These are phyloP conservation scores for Dothideomycetidae sp. DNA, from an alignment of 2,329 filamentous ascomycete genomes.

Conservation along the genomic window DNA sequence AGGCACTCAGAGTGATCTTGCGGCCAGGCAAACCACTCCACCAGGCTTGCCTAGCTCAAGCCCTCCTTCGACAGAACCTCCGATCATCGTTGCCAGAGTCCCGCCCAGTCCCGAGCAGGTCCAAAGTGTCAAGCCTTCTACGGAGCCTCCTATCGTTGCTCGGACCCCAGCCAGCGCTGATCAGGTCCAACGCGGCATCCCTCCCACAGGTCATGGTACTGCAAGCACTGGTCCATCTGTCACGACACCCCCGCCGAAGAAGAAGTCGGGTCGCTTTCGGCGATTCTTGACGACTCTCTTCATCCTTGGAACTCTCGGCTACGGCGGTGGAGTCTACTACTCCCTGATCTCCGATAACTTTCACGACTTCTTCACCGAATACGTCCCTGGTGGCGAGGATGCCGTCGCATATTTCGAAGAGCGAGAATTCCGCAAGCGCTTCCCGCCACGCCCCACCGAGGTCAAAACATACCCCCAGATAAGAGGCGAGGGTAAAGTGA, in stretches of 20 bases:
- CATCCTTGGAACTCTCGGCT: constrained; percentile 62
- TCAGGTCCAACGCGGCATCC: constrained; percentile 14
- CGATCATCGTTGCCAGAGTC: constrained; percentile 16
- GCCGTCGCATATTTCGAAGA: constrained; percentile 93
- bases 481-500: constrained; percentile 53
- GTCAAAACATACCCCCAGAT: constrained; percentile 32
- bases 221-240: constrained; percentile 26
- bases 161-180: constrained; percentile 15
- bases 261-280: constrained; percentile 57
- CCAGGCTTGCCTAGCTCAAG: constrained; percentile 11
- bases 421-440: constrained; percentile 77
- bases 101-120: constrained; percentile 13
- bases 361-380: constrained; percentile 98
- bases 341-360: constrained; percentile 92
- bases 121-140: constrained; percentile 13
- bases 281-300: constrained; percentile 65
- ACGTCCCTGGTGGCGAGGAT: constrained; percentile 86
- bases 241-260: constrained; percentile 33
- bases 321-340: constrained; percentile 81
- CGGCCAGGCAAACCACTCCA: constrained; percentile 18
- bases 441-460: constrained; percentile 41
- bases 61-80: constrained; percentile 10
- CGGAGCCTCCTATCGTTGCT: constrained; percentile 13
- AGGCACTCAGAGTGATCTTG: constrained; percentile 18
- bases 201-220: constrained; percentile 16